Evolutionary conservation across 1,139 yeast genomes (phyloP), one percentile per base, ranked within the genome.

Genomic region (Yamadazyma taylorii): DNA sequence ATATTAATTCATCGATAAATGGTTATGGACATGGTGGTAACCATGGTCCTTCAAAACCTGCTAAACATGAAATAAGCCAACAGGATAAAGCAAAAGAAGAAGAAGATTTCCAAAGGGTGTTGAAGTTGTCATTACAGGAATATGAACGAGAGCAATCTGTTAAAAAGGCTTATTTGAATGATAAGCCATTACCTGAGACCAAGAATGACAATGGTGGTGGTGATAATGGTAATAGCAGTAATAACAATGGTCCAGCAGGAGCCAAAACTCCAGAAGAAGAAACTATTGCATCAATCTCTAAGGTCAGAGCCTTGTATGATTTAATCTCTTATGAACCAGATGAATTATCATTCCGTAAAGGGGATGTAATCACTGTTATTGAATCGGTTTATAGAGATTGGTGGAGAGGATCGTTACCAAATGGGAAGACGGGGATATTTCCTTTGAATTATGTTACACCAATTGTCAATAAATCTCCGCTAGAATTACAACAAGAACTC

Each of bases 401-500:
- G 98, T 87, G 97, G 85, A 75, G 88, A 49, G 98, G 98, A 4
- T 79, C 92, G 4, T 64, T 90, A 36, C 61, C 74, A 3, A 73
- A 78, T 40, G 97, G 97, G 0, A 74, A 73, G 39, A 71, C 80
- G 32, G 98, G 98, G 21, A 84, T 92, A n/a, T 89, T 92, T 62
- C 98, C 98, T 0, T 73, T 87, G 40, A 92, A 92, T 59, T 92
- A 92, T 55, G 97, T 92, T 1, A 79, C 89, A 3, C 90, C 90
- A 3, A 67, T 89, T 9, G 77, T 81, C 1, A 85, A 80, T 35
- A 83, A 85, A 30, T 71, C 86, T 0, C 73, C 78, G 1, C 74
- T 74, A 34, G 70, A 69, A 37, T 42, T 68, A 8, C 52, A 51
- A 2, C 49, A 50, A 15, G 77, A 71, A 40, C 31, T 48, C 6